phyloP scores from a whole-genome alignment of 495 filamentous ascomycete genomes.

The Penicillium lividum region DNA sequence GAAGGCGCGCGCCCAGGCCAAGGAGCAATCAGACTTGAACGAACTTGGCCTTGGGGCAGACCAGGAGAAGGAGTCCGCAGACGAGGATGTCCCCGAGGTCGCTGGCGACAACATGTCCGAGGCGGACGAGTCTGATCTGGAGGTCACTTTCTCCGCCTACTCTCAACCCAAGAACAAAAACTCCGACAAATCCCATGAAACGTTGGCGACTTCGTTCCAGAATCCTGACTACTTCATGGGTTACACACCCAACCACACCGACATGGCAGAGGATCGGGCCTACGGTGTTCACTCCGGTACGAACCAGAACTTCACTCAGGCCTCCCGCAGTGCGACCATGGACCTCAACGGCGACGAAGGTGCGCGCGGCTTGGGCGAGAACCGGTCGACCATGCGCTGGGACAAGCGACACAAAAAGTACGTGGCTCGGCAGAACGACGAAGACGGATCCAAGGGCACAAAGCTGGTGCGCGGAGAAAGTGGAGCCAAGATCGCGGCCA shows the following conservation, averaged over 20 bases:
- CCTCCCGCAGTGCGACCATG: constrained; percentile 80
- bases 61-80: constrained; percentile 39
- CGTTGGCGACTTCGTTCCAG: constrained; percentile 56
- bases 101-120: constrained; percentile 61
- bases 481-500: constrained; percentile 92
- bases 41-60: constrained; percentile 30
- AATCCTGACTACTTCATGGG: constrained; percentile 95
- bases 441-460: constrained; percentile 85
- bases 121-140: constrained; percentile 74
- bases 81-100: constrained; percentile 38
- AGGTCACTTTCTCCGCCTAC: constrained; percentile 75
- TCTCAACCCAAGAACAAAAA: constrained; percentile 29
- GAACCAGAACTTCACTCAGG: constrained; percentile 74
- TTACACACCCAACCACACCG: constrained; percentile 76
- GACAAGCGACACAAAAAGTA: constrained; percentile 97
- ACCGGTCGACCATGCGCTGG: constrained; percentile 80
- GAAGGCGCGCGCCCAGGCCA: constrained; percentile 36
- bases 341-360: constrained; percentile 87
- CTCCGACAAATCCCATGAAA: constrained; percentile 33
- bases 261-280: constrained; percentile 80
- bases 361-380: constrained; percentile 70
- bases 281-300: constrained; percentile 89
- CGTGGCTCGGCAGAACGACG: constrained; percentile 84
- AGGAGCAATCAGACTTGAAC: constrained; percentile 30
- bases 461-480: constrained; percentile 86